Conservation (phyloP, 2,329 filamentous ascomycete genomes). For the Rutstroemia sydowiana region DNA sequence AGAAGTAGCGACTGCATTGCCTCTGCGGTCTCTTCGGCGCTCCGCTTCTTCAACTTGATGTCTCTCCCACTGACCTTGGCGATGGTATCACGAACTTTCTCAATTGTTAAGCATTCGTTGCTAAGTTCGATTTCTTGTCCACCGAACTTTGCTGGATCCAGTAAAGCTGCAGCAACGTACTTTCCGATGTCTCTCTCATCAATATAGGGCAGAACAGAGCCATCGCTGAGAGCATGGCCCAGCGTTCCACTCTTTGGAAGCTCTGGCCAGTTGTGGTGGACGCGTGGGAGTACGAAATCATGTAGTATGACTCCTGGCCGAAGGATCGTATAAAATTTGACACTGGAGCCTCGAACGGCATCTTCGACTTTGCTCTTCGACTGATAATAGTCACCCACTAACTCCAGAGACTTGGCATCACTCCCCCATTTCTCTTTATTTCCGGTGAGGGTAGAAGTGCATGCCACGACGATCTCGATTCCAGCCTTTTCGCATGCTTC, state of each 20-base stretch:
- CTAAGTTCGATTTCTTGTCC: slow-evolving; percentile 1
- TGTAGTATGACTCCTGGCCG: slow-evolving; percentile 7
- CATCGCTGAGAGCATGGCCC: not conserved
- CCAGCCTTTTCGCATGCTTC: slow-evolving; percentile 10
- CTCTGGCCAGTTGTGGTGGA: slow-evolving; percentile 6
- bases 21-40: not conserved
- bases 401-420: not conserved
- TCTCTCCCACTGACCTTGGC: slow-evolving; percentile 26
- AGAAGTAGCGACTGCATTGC: not conserved
- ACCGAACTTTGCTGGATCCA: slow-evolving; percentile 12
- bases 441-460: slow-evolving; percentile 4
- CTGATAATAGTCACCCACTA: not conserved
- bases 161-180: slow-evolving; percentile 14
- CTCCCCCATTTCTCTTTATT: not conserved
- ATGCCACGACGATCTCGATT: slow-evolving; percentile 8
- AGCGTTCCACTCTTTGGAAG: not conserved
- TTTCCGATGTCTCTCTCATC: slow-evolving; percentile 14
- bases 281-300: slow-evolving; percentile 10
- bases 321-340: slow-evolving; percentile 14
- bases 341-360: slow-evolving; percentile 7
- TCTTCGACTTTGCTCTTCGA: slow-evolving; percentile 12
- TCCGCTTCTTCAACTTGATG: slow-evolving; percentile 16
- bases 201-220: not conserved
- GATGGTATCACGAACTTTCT: slow-evolving; percentile 25
- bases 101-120: not conserved